phyloP scores from a whole-genome alignment of 768 basidiomycete genomes.

The Dacryopinax primogenitus region DNA sequence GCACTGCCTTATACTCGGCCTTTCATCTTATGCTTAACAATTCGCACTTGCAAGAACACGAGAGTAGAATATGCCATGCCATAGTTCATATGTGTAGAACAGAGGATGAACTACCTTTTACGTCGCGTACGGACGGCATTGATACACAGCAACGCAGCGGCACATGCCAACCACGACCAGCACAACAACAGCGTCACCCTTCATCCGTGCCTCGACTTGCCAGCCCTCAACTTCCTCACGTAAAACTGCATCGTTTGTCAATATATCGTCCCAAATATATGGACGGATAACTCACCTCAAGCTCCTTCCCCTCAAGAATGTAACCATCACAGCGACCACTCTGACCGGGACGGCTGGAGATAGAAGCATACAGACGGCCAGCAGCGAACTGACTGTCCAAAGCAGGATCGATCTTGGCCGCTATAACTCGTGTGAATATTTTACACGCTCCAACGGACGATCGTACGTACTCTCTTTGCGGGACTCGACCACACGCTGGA shows the following conservation, averaged over 20 bases:
- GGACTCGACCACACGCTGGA: constrained; percentile 72
- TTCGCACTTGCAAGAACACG: neutral
- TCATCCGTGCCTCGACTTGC: constrained; percentile 88
- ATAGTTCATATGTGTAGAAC: neutral
- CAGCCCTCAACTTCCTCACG: constrained; percentile 79
- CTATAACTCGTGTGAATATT: constrained; percentile 28
- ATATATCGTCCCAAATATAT: constrained; percentile 11
- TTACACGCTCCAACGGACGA: neutral
- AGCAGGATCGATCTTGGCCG: constrained; percentile 81
- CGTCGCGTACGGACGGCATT: neutral
- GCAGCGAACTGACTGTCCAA: constrained; percentile 84
- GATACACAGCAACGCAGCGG: neutral
- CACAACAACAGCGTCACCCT: constrained; percentile 19
- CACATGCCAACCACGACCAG: neutral
- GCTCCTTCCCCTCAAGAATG: constrained; percentile 94
- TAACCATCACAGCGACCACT: constrained; percentile 94
- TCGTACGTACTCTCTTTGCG: constrained; percentile 66
- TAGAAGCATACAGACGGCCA: constrained; percentile 86
- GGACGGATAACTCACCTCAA: constrained; percentile 54
- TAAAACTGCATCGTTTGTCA: constrained; percentile 56
- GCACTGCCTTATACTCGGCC: neutral
- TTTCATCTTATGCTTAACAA: neutral
- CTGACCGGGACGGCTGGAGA: constrained; percentile 94
- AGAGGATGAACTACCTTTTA: constrained; percentile 8
- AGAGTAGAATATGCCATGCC: neutral